A percentile compares a stretch with the other conserved stretches of the same genome.
These are phyloP conservation scores for Penicillium atrosanguineum DNA, from an alignment of 495 filamentous ascomycete genomes.

Conservation along the genomic window DNA sequence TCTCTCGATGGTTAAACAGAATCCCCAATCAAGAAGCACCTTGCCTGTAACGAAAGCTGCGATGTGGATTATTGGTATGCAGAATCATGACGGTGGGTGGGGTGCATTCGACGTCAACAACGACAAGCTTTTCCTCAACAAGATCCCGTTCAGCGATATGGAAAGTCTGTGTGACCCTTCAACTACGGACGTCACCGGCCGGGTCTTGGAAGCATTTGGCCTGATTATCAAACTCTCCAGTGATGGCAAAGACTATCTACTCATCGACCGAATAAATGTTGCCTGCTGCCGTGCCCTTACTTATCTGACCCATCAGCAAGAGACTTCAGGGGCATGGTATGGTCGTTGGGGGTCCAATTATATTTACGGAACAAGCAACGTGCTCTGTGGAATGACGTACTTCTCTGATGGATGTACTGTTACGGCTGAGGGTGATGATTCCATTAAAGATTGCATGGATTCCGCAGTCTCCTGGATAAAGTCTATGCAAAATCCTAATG, in stretches of 20 bases:
- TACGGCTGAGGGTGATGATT: too few species aligned
- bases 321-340: constrained; percentile 32
- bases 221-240: constrained; percentile 20
- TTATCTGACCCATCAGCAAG: too few species aligned
- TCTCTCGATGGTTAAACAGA: constrained; percentile 30
- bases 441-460: too few species aligned
- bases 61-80: constrained; percentile 44
- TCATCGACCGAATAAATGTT: too few species aligned
- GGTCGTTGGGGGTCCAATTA: constrained; percentile 43
- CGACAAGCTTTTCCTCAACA: constrained; percentile 36
- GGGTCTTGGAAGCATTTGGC: constrained; percentile 40
- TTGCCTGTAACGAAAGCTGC: constrained; percentile 14
- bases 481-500: constrained; percentile 30
- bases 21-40: constrained; percentile 7
- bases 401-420: constrained; percentile 7
- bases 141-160: constrained; percentile 46
- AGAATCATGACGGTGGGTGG: constrained; percentile 46
- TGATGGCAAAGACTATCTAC: too few species aligned
- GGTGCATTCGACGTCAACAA: constrained; percentile 41
- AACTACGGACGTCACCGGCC: constrained; percentile 35
- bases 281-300: too few species aligned
- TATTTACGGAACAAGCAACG: constrained; percentile 35
- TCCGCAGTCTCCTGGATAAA: constrained; percentile 22
- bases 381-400: constrained; percentile 27
- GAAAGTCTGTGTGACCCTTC: constrained; percentile 35